Percentiles rank a stretch among this genome's conserved stretches.
Evolutionary conservation across 495 filamentous ascomycete genomes (phyloP).

Genomic region (Annulohypoxylon bovei): DNA sequence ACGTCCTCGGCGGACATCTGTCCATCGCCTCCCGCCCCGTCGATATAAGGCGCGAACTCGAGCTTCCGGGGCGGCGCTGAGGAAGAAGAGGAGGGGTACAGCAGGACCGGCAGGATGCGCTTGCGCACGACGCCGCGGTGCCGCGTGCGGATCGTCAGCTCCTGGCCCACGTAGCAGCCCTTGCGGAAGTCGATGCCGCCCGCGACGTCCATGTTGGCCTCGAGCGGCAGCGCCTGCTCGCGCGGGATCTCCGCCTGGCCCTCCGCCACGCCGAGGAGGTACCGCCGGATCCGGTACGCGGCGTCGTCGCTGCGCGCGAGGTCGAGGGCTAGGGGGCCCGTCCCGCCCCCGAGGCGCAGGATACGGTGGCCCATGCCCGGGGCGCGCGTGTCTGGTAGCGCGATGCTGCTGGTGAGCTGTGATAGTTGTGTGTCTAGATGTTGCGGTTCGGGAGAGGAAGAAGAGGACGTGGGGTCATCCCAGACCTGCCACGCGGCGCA

Average conservation of each 20-base stretch:
- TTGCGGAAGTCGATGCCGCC: slow-evolving; percentile 89
- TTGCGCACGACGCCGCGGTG: slow-evolving; percentile 94
- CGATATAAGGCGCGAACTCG: slow-evolving; percentile 54
- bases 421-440: not conserved
- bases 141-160: slow-evolving; percentile 92
- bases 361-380: slow-evolving; percentile 74
- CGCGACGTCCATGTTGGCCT: slow-evolving; percentile 86
- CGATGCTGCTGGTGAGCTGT: slow-evolving; percentile 43
- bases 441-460: slow-evolving; percentile 16
- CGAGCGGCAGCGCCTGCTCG: slow-evolving; percentile 77
- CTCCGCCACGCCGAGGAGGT: slow-evolving; percentile 82
- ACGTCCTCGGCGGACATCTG: slow-evolving; percentile 37
- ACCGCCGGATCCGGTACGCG: slow-evolving; percentile 74
- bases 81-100: slow-evolving; percentile 62
- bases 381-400: slow-evolving; percentile 69
- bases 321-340: slow-evolving; percentile 41
- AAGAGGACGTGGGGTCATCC: slow-evolving; percentile 48
- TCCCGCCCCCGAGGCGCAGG: slow-evolving; percentile 53
- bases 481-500: slow-evolving; percentile 74
- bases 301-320: slow-evolving; percentile 44
- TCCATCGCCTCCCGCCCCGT: not conserved
- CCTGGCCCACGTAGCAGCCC: slow-evolving; percentile 96
- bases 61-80: slow-evolving; percentile 49
- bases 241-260: slow-evolving; percentile 79
- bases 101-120: slow-evolving; percentile 81